Conservation (phyloP, 108 stramenopile genomes). For the Stephanodiscus triporus region DNA sequence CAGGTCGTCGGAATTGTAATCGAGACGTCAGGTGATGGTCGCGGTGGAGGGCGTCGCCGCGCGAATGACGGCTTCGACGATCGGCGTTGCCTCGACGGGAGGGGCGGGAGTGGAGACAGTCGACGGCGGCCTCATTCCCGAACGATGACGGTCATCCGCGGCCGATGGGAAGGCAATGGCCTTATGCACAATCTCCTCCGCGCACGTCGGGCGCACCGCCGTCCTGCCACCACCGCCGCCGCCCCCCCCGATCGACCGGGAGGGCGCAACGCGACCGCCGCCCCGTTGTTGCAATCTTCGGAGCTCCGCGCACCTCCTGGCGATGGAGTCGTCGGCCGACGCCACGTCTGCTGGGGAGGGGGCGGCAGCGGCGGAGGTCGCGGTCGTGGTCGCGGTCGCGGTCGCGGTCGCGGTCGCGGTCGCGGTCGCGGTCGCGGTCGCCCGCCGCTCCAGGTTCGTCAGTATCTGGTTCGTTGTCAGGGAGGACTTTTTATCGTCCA, state of each 20-base stretch:
- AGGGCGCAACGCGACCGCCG: neutral
- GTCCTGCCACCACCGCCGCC: neutral
- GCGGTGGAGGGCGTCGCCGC: neutral
- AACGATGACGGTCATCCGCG: too few species aligned
- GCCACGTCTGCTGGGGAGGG: too few species aligned
- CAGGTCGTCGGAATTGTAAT: neutral
- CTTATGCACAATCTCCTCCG: neutral
- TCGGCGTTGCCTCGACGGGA: neutral
- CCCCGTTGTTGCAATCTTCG: slow-evolving; percentile 48
- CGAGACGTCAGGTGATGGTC: neutral
- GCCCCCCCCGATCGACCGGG: neutral
- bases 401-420: too few species aligned
- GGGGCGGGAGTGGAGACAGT: neutral
- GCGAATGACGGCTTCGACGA: neutral
- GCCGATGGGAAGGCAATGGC: neutral
- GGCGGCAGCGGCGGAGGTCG: too few species aligned
- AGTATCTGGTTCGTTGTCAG: too few species aligned
- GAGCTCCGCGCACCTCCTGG: slow-evolving; percentile 59
- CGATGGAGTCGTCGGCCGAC: slow-evolving; percentile 49
- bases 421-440: too few species aligned
- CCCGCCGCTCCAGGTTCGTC: too few species aligned
- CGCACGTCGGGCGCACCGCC: too few species aligned
- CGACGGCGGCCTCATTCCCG: too few species aligned
- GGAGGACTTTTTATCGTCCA: too few species aligned
- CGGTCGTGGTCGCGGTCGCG: too few species aligned